Conservation (phyloP, 805 yeast genomes). For the Metschnikowia vanudenii region DNA sequence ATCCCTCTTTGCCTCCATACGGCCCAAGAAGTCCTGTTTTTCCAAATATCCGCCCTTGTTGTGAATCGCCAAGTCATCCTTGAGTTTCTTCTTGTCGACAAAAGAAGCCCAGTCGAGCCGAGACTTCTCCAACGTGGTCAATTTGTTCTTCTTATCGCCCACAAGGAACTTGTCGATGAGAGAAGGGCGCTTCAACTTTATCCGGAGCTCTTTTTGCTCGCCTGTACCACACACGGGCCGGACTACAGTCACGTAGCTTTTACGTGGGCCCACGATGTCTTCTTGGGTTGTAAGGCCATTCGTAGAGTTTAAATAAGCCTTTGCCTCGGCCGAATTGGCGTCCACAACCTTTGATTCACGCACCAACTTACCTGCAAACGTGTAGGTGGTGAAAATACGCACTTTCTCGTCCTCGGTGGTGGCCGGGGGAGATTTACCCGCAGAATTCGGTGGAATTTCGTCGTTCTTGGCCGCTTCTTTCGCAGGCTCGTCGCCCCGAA, state of each 20-base stretch:
- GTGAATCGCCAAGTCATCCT: conserved; percentile 74
- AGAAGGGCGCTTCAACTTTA: conserved; percentile 70
- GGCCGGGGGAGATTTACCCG: background rate
- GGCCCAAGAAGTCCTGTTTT: conserved; percentile 81
- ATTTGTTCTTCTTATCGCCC: conserved; percentile 61
- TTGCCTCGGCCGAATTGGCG: conserved; percentile 79
- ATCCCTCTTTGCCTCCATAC: conserved; percentile 65
- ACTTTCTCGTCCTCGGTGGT: conserved; percentile 37
- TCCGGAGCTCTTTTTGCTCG: conserved; percentile 38
- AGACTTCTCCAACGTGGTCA: conserved; percentile 90
- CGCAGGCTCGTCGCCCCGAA: conserved; percentile 16
- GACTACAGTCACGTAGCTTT: conserved; percentile 35
- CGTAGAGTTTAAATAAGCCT: conserved; percentile 66
- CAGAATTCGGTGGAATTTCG: background rate
- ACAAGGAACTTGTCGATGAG: conserved; percentile 72
- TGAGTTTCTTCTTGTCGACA: conserved; percentile 81
- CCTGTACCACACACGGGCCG: conserved; percentile 31
- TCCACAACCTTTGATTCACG: conserved; percentile 79
- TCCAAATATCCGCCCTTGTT: conserved; percentile 91
- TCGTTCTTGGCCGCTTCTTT: background rate
- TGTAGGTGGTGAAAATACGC: conserved; percentile 72
- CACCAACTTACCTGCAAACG: conserved; percentile 83
- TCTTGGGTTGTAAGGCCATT: conserved; percentile 28
- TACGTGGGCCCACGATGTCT: conserved; percentile 10
- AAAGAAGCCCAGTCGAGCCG: conserved; percentile 93